Conservation (phyloP, 2,329 filamentous ascomycete genomes). For the Aspergillus brasiliensis region DNA sequence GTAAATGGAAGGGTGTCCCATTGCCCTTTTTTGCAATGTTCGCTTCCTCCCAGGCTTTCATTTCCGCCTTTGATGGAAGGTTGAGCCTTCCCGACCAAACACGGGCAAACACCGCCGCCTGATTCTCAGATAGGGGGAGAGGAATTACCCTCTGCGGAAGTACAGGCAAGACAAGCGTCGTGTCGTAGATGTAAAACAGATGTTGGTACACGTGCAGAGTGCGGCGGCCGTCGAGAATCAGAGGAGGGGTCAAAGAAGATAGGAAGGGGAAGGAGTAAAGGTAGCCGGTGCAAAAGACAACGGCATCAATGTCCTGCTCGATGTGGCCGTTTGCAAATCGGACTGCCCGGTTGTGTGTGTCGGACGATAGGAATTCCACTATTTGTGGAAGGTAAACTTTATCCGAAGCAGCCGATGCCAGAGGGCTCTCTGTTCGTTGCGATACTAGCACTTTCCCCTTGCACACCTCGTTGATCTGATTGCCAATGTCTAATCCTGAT, state of each 20-base stretch:
- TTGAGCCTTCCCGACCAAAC: constrained; percentile 72
- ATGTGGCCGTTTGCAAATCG: constrained; percentile 67
- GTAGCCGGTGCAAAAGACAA: constrained; percentile 90
- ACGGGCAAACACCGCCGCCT: constrained; percentile 74
- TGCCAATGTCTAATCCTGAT: constrained; percentile 79
- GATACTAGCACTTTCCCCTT: constrained; percentile 65
- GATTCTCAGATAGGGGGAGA: constrained; percentile 77
- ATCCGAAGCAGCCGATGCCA: constrained; percentile 41
- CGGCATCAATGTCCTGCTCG: constrained; percentile 69
- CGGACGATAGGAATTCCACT: constrained; percentile 55
- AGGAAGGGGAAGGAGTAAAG: constrained; percentile 81
- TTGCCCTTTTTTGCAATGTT: constrained; percentile 47
- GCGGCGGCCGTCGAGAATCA: constrained; percentile 69
- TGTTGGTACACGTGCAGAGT: constrained; percentile 77
- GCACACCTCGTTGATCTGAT: constrained; percentile 69
- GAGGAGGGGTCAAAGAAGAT: constrained; percentile 50
- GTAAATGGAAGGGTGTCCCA: constrained; percentile 56
- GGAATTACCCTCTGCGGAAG: constrained; percentile 85
- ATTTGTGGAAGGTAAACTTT: constrained; percentile 63
- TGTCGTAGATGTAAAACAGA: constrained; percentile 72
- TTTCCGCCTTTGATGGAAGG: constrained; percentile 64
- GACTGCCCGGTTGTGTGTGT: constrained; percentile 58
- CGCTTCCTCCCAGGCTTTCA: constrained; percentile 67
- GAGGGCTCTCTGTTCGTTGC: constrained; percentile 54
- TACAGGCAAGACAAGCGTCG: constrained; percentile 75